Base-by-base conservation (phyloP, 495 filamentous ascomycete genomes). In the Letharia columbiana region DNA sequence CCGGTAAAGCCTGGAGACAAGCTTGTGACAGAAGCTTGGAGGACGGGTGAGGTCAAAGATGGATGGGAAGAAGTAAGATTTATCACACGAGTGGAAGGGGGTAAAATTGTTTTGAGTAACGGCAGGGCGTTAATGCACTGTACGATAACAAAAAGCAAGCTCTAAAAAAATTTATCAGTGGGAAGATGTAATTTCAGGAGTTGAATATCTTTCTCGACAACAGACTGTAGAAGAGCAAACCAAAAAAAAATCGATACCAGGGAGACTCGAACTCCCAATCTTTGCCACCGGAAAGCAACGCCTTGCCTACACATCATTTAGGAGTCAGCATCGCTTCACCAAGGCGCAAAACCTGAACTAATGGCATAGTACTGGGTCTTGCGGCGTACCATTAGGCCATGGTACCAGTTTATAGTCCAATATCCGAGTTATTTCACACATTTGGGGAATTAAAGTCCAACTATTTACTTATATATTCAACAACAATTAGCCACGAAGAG, bases 51-150 rank as follows among this genome's bases (percentile, higher is more conserved):
- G 71, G 74, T 77, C 64, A 68, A 72, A 40, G 85, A 86, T 69
- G 91, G 86, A 23, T 91, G 82, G 76, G 90, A 95, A 77, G 91
- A 96, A 75, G 77, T 95, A 40, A 81, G 89, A 45, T 96, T 95
- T 72, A 79, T 87, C 60, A 88, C 88, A 3, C 83, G 81, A 74
- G 80, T 89, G 31, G 85, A 88, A 50, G 84, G 84, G 12, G 90
- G 87, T 28, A 91, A 91, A 81, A 86, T 89, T 20, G 87, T 86
- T 23, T 77, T 96, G 77, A 92, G 87, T 76, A 95, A 96, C 77
- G 91, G 91, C 5, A 81, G 90, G 50, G 89, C 89, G 57, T 70
- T 92, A 72, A 83, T 96, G 77, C 91, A 86, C 82, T 80, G 84
- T 67, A 71, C 73, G 52, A 81, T 74, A 49, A 71, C 71, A 23